These are phyloP conservation scores for Xylariaceae sp. DNA, from an alignment of 2,329 filamentous ascomycete genomes.

Conservation along the genomic window DNA sequence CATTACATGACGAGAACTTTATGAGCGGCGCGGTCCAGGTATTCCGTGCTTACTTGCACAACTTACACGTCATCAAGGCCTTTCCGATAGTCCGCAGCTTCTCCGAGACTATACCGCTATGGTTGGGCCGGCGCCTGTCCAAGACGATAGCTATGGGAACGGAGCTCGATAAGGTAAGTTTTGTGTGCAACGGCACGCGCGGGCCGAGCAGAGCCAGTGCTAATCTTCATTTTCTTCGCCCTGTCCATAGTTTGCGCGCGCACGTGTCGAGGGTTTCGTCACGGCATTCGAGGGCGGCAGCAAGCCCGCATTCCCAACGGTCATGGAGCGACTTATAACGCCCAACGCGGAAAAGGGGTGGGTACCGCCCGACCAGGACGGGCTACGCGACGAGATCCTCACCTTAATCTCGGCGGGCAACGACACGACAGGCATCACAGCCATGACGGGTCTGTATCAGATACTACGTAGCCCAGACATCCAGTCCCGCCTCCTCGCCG, in stretches of 20 bases:
- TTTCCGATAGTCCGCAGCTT: not conserved
- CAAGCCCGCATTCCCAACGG: not conserved
- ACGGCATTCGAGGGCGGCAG: not conserved
- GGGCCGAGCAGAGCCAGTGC: not conserved
- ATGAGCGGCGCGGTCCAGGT: not conserved
- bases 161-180: not conserved
- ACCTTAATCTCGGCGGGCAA: not conserved
- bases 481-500: not conserved
- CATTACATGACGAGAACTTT: not conserved
- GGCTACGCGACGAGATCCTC: not conserved
- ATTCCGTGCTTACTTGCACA: conserved; percentile 1
- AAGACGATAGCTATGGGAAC: conserved; percentile 1
- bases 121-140: not conserved
- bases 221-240: not conserved
- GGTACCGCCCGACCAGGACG: not conserved
- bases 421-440: not conserved
- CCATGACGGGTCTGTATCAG: not conserved
- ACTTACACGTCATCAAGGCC: not conserved
- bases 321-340: not conserved
- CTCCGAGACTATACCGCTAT: not conserved
- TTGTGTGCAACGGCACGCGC: not conserved
- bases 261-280: not conserved
- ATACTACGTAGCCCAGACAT: not conserved
- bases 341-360: not conserved
- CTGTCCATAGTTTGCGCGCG: conserved; percentile 1